phyloP scores from a whole-genome alignment of 495 filamentous ascomycete species.

The Penicillium coffeae region DNA sequence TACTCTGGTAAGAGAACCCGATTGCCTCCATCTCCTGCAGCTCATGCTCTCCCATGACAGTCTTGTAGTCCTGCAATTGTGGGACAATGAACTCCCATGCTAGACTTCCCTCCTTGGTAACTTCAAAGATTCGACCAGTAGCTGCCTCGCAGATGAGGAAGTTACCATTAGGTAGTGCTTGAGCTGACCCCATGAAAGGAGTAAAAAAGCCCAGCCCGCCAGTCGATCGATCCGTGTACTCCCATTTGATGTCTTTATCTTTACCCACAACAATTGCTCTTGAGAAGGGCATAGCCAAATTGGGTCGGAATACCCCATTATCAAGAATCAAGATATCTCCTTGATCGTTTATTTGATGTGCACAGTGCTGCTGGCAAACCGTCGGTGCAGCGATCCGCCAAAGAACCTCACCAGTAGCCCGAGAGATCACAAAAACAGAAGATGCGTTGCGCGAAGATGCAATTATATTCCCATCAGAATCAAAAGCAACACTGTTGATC shows the following conservation, averaged over 20 bases:
- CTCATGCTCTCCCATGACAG: slow-evolving; percentile 8
- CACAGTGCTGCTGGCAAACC: slow-evolving; percentile 44
- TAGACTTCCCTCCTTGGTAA: slow-evolving; percentile 36
- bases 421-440: slow-evolving; percentile 38
- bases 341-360: slow-evolving; percentile 30
- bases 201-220: slow-evolving; percentile 42
- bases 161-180: slow-evolving; percentile 37
- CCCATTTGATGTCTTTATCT: slow-evolving; percentile 38
- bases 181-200: slow-evolving; percentile 49
- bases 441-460: slow-evolving; percentile 41
- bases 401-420: slow-evolving; percentile 32
- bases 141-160: slow-evolving; percentile 42
- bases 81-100: slow-evolving; percentile 25
- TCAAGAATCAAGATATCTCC: slow-evolving; percentile 46
- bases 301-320: slow-evolving; percentile 42
- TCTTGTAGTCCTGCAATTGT: slow-evolving; percentile 17
- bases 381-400: slow-evolving; percentile 40
- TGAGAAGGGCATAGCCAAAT: slow-evolving; percentile 36
- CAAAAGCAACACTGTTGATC: slow-evolving; percentile 38
- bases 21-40: slow-evolving; percentile 14
- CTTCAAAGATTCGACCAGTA: slow-evolving; percentile 49
- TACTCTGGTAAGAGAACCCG: slow-evolving; percentile 20
- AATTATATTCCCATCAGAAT: slow-evolving; percentile 39
- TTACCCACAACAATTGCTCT: slow-evolving; percentile 36
- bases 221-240: slow-evolving; percentile 41